Evolutionary conservation across 805 yeast genomes (phyloP).

Genomic region (Schizosaccharomyces japonicus): DNA sequence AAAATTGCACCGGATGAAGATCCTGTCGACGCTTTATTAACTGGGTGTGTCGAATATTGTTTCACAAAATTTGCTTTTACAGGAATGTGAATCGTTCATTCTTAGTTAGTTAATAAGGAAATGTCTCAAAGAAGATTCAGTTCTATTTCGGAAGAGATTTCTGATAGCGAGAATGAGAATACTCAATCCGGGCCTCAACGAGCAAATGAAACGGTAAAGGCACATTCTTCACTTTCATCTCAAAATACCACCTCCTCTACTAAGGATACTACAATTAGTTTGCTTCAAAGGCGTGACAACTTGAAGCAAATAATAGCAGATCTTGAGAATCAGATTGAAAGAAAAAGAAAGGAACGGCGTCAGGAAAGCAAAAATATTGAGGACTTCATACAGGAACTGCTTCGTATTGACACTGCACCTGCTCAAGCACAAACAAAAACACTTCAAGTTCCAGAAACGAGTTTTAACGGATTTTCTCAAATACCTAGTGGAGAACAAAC

Average conservation of each 20-base stretch:
- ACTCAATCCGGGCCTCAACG: background rate
- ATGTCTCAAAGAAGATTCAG: background rate
- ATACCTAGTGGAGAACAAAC: background rate
- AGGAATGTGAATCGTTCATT: no score
- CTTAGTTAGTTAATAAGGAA: no score
- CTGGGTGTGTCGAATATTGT: no score
- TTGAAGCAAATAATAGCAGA: background rate
- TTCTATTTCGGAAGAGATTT: background rate
- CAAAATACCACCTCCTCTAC: background rate
- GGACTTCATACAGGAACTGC: background rate
- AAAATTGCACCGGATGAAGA: no score
- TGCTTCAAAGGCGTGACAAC: no score
- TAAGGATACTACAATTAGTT: no score
- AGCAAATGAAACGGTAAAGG: background rate
- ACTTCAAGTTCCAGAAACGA: background rate
- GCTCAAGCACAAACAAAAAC: background rate
- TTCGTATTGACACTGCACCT: background rate
- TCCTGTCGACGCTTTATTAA: no score
- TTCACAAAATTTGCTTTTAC: no score
- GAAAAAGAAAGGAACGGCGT: background rate
- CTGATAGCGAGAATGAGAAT: background rate
- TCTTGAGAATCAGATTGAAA: background rate
- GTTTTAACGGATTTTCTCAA: background rate
- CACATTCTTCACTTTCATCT: background rate
- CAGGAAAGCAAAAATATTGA: background rate